Evolutionary conservation across 2,329 filamentous ascomycete genomes (phyloP).

Genomic region (Lasiodiplodia sp.): DNA sequence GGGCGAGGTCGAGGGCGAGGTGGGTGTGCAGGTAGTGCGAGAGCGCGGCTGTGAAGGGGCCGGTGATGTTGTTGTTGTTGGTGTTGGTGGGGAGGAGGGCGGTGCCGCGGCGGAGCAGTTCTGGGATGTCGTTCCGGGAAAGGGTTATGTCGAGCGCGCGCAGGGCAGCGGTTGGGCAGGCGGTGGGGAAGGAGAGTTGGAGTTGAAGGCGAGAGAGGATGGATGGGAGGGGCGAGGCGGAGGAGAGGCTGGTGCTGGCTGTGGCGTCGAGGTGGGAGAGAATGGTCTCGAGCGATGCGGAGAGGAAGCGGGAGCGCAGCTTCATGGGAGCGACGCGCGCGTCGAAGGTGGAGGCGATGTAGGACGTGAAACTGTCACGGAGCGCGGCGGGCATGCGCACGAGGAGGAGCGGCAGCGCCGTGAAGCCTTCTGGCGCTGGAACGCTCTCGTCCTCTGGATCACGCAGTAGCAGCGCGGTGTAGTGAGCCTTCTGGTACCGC

Average conservation of each 20-base stretch:
- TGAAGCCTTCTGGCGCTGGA: conserved; percentile 46
- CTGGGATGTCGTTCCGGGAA: conserved; percentile 47
- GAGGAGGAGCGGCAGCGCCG: conserved; percentile 58
- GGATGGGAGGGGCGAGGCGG: conserved; percentile 35
- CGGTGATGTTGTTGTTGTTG: conserved; percentile 35
- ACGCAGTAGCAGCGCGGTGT: conserved; percentile 60
- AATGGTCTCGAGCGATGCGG: conserved; percentile 58
- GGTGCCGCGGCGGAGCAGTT: conserved; percentile 44
- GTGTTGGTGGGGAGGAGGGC: conserved; percentile 32
- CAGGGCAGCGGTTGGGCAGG: conserved; percentile 39
- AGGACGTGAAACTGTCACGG: conserved; percentile 57
- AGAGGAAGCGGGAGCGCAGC: conserved; percentile 55
- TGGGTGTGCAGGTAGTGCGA: conserved; percentile 48
- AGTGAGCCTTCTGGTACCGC: conserved; percentile 57
- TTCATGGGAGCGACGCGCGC: conserved; percentile 54
- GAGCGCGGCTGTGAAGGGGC: conserved; percentile 52
- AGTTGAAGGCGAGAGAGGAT: conserved; percentile 45
- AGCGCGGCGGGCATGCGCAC: conserved; percentile 59
- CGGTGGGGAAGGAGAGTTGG: conserved; percentile 42
- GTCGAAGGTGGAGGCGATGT: conserved; percentile 60
- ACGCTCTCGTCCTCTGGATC: conserved; percentile 41
- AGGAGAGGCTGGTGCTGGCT: conserved; percentile 37
- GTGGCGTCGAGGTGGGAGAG: conserved; percentile 63
- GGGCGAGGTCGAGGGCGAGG: conserved; percentile 50
- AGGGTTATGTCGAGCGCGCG: conserved; percentile 55